A percentile compares a stretch with the other conserved stretches of the same genome.
These are phyloP conservation scores for Aureobasidium sp. DNA, from an alignment of 2,329 filamentous ascomycete genomes.

Conservation along the genomic window DNA sequence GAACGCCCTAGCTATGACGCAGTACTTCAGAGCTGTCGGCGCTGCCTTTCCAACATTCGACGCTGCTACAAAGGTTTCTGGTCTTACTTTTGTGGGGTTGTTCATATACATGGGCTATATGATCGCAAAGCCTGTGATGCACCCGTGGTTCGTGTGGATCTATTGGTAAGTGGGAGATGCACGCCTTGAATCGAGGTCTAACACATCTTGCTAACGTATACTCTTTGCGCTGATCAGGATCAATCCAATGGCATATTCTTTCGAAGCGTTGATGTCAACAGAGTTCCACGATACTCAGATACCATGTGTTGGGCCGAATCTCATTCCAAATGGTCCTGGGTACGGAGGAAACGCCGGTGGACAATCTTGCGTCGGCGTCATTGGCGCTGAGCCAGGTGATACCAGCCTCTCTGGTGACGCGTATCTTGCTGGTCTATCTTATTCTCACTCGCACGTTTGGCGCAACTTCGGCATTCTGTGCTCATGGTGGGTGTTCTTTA, in stretches of 20 bases:
- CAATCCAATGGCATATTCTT: neutral
- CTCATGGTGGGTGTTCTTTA: neutral
- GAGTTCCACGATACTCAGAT: conserved; percentile 67
- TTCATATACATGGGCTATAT: conserved; percentile 34
- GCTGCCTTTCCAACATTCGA: conserved; percentile 37
- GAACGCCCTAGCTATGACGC: conserved; percentile 31
- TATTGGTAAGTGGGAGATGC: conserved; percentile 23
- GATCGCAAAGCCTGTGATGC: conserved; percentile 43
- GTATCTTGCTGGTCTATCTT: conserved; percentile 67
- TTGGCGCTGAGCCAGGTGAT: conserved; percentile 56
- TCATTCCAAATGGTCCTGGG: conserved; percentile 56
- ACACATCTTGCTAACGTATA: neutral
- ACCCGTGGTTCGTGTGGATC: conserved; percentile 39
- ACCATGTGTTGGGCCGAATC: conserved; percentile 58
- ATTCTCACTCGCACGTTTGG: conserved; percentile 63
- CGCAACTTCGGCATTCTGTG: conserved; percentile 73
- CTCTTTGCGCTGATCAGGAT: neutral
- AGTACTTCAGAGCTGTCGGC: conserved; percentile 32
- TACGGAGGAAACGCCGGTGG: conserved; percentile 42
- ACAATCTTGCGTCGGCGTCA: conserved; percentile 62
- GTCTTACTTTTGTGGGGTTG: neutral
- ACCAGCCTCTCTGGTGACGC: conserved; percentile 55
- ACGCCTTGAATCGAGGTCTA: neutral
- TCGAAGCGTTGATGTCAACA: conserved; percentile 69
- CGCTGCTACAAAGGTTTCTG: neutral